Base-by-base conservation (phyloP, 2,329 filamentous ascomycete genomes). In the Ophiostoma himal-ulmi region DNA sequence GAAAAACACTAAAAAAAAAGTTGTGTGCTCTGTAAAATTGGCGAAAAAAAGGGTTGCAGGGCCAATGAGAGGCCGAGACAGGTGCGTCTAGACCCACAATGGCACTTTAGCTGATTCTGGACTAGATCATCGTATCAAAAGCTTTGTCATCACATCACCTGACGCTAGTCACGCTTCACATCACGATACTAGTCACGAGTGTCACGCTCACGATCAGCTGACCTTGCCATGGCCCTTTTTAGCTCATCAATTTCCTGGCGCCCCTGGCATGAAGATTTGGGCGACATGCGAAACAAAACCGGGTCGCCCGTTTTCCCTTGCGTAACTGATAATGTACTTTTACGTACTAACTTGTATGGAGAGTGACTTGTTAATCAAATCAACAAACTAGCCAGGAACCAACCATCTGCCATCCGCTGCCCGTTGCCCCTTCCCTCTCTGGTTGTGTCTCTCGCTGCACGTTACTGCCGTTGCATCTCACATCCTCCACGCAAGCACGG, bases 21-120 rank as follows among this genome's bases (percentile, higher is more conserved):
- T 57, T 57, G 70, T 73, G 73, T 71, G 68, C 52, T 37, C 17
- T 67, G 66, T 62, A 68, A 72, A 74, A 71, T 52, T 68, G 62
- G 22, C 11, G 26, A 10, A 11, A 67, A 72, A 70, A 70, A 39
- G 57, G 68, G 69, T 67, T 30, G 39, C 67, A 1, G 34, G 26
- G 52, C 73, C 73, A 74, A 73, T 74, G 41, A 71, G 14, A 57
- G 14, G 20, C 13, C 1, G 8, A 34, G 26, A 17, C 22, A 17
- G 26, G 54, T 7, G 26, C 22, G 26, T 13, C 4, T 17, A 7
- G 57, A 34, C 57, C 57, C 57, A 62, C 8, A 17, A 5, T 17
- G 1, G 5, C 17, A 7, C 13, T 7, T 14, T 34, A 20, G 26
- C 57, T 26, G 5, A 1, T 17, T 62, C 1, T 39, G 20, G 62